Evolutionary conservation across 495 filamentous ascomycete genomes (phyloP).

Genomic region (Hypoxylon cercidicola): DNA sequence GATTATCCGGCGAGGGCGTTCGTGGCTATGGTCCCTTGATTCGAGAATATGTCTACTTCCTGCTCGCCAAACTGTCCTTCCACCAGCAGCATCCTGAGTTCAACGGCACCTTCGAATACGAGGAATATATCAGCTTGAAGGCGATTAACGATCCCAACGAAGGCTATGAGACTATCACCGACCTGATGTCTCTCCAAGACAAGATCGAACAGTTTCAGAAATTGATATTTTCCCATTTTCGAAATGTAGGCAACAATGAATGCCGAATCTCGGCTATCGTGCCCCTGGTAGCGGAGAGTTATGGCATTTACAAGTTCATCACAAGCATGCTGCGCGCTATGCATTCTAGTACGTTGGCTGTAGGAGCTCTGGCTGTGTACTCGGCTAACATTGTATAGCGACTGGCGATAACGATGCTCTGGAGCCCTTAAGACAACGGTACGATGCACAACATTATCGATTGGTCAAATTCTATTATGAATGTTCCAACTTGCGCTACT

Average conservation of each 20-base stretch:
- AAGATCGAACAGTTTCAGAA: conserved; percentile 99
- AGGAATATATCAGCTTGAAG: conserved; percentile 98
- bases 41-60: conserved; percentile 93
- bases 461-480: conserved; percentile 98
- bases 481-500: conserved; percentile 95
- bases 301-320: conserved; percentile 96
- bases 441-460: conserved; percentile 94
- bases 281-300: conserved; percentile 94
- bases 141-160: conserved; percentile 99
- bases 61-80: conserved; percentile 91
- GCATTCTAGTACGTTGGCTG: conserved; percentile 81
- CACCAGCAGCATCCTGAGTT: conserved; percentile 97
- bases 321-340: conserved; percentile 96
- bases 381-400: conserved; percentile 60
- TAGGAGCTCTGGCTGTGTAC: conserved; percentile 21
- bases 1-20: conserved; percentile 84
- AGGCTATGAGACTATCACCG: conserved; percentile 96
- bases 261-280: conserved; percentile 95
- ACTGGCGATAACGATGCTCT: conserved; percentile 97
- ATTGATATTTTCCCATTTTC: conserved; percentile 95
- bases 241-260: conserved; percentile 90
- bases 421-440: conserved; percentile 84
- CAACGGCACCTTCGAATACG: conserved; percentile 98
- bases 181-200: conserved; percentile 96
- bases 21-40: conserved; percentile 93